Evolutionary conservation across 441 rosid genomes (phyloP), one percentile per base, ranked within the genome.

Genomic region (Oxalis stricta): DNA sequence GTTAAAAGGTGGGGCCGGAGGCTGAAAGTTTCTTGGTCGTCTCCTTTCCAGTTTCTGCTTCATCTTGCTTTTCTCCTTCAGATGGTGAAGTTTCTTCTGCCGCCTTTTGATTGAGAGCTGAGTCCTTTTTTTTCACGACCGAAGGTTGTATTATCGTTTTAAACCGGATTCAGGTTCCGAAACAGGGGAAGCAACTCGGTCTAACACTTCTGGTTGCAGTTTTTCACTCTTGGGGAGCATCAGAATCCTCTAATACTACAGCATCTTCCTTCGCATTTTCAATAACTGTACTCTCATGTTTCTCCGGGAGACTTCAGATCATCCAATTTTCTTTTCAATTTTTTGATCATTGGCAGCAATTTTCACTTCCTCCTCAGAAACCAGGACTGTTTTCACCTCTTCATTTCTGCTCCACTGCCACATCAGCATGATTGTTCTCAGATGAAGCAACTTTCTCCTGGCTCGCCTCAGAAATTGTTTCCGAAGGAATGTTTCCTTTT

Each of bases 1-100:
- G 52, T 71, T 81, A 59, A 70, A 81, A 10, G 91, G 86, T 5
- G 91, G 81, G 18, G 91, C 91, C 55, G n/a, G 83, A 68, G 42
- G 91, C 91, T 51, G 86, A 77, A 42, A 81, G 77, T 68, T 71
- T 81, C 61, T 71, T 81, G 51, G 77, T 70, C 41, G 62, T 65
- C 64, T 72, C 91, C 55, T 77, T 81, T 32, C 62, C 77, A 12
- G 56, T 51, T 59, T 75, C 83, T 22, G 43, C 29, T 54, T 60
- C 83, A 5, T 74, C 75, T 50, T 62, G 71, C 59, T 69, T 67
- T 60, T 58, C 81, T 49, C 56, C 67, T 52, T 68, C 82, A 53
- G 56, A 58, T 41, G 60, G 53, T 38, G 48, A 31, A 47, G 63
- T 63, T 21, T 64, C 69, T 32, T 62, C 63, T 47, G 34, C 56